Percentiles rank a stretch among this genome's conserved stretches.
phyloP scores from a whole-genome alignment of 257 asterid genomes.

The Craterostigma plantagineum region DNA sequence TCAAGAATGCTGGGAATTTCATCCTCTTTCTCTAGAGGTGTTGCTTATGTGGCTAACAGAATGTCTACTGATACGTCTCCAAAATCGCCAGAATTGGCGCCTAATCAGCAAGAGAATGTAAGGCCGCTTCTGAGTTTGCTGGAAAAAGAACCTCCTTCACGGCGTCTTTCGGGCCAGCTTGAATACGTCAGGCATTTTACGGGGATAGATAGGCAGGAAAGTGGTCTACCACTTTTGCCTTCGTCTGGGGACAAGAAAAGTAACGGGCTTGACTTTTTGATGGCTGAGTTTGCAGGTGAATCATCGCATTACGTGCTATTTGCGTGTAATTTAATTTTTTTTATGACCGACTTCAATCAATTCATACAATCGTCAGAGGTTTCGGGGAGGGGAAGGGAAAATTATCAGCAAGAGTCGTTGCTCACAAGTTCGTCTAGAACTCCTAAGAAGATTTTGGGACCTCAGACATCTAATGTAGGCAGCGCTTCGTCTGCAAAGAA shows the following conservation, averaged over 20 bases:
- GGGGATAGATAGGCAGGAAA: constrained; percentile 75
- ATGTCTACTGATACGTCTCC: constrained; percentile 50
- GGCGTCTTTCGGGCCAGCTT: constrained; percentile 92
- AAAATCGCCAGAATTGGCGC: constrained; percentile 31
- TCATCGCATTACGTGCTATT: too few species aligned
- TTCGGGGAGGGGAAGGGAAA: constrained; percentile 76
- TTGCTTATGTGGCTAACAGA: constrained; percentile 12
- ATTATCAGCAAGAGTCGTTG: constrained; percentile 40
- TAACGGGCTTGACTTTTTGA: constrained; percentile 79
- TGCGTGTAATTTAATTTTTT: too few species aligned
- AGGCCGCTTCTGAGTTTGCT: constrained; percentile 81
- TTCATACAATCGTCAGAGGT: constrained; percentile 29
- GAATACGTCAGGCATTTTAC: constrained; percentile 87
- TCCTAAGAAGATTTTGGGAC: constrained; percentile 49
- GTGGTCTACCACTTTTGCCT: constrained; percentile 25
- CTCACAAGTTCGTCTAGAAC: constrained; percentile 58
- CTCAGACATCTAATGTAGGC: constrained; percentile 35
- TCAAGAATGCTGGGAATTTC: constrained; percentile 13
- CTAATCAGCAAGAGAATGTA: constrained; percentile 63
- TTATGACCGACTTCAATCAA: too few species aligned
- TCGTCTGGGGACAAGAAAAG: constrained; percentile 37
- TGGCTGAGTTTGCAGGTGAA: constrained; percentile 99
- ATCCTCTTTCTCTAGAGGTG: constrained; percentile 1
- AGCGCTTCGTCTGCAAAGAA: constrained; percentile 54
- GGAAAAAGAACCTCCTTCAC: constrained; percentile 97